Percentiles rank a stretch among this genome's conserved stretches.
These are phyloP conservation scores for Plectosphaerella plurivora DNA, from an alignment of 2,329 filamentous ascomycete species.

Conservation along the genomic window DNA sequence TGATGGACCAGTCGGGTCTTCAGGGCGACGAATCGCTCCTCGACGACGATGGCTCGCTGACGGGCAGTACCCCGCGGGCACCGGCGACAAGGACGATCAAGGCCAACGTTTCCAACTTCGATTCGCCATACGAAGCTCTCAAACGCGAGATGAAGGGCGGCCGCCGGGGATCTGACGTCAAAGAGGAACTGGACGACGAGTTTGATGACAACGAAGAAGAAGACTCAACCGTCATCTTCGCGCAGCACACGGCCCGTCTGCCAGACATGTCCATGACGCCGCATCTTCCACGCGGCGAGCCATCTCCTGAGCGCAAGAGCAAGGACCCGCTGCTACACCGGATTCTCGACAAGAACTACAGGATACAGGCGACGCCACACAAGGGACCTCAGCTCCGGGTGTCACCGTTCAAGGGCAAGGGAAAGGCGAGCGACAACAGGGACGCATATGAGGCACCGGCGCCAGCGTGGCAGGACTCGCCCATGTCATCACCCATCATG, in stretches of 20 bases:
- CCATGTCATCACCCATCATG: slow-evolving; percentile 71
- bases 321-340: slow-evolving; percentile 83
- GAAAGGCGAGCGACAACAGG: slow-evolving; percentile 18
- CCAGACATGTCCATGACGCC: slow-evolving; percentile 63
- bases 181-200: slow-evolving; percentile 28
- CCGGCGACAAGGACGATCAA: slow-evolving; percentile 45
- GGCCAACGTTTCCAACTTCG: slow-evolving; percentile 58
- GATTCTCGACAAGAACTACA: slow-evolving; percentile 93
- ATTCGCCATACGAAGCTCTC: slow-evolving; percentile 73
- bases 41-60: slow-evolving; percentile 59
- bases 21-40: slow-evolving; percentile 61
- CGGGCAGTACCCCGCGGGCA: slow-evolving; percentile 64
- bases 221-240: slow-evolving; percentile 45
- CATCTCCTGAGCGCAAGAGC: slow-evolving; percentile 25
- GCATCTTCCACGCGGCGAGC: slow-evolving; percentile 34
- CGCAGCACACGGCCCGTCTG: slow-evolving; percentile 49
- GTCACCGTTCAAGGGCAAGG: slow-evolving; percentile 38
- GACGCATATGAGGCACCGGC: slow-evolving; percentile 29
- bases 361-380: slow-evolving; percentile 86
- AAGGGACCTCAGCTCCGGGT: slow-evolving; percentile 39
- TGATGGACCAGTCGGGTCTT: slow-evolving; percentile 27
- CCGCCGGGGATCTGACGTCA: slow-evolving; percentile 20
- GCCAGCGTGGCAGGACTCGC: slow-evolving; percentile 49
- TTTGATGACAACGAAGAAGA: slow-evolving; percentile 30
- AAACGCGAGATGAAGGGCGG: slow-evolving; percentile 59